A percentile compares a stretch with the other conserved stretches of the same genome.
phyloP scores from a whole-genome alignment of 208 protist genomes.

The Leishmania lainsoni region DNA sequence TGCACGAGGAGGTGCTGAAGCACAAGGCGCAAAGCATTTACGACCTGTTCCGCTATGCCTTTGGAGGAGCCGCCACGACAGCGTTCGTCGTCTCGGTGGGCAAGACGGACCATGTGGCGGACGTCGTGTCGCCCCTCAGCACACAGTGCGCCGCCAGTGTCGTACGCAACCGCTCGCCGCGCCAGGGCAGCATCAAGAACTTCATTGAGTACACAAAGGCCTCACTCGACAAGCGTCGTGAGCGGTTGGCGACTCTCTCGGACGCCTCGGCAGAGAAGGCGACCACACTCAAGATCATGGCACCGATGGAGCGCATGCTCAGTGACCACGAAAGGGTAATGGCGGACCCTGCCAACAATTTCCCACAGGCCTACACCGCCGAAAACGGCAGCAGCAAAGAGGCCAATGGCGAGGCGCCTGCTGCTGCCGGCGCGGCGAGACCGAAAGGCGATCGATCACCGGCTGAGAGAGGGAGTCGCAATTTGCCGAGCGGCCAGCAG shows the following conservation, averaged over 20 bases:
- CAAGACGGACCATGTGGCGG: slow-evolving; percentile 32
- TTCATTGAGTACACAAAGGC: slow-evolving; percentile 44
- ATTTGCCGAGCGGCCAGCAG: background rate
- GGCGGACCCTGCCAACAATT: slow-evolving; percentile 31
- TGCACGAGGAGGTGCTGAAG: slow-evolving; percentile 34
- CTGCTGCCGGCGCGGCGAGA: background rate
- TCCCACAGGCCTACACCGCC: slow-evolving; percentile 36
- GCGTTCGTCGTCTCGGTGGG: slow-evolving; percentile 33
- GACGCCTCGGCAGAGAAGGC: slow-evolving; percentile 11
- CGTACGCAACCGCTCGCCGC: slow-evolving; percentile 41
- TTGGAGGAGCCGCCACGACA: slow-evolving; percentile 50
- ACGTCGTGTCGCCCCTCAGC: slow-evolving; percentile 33
- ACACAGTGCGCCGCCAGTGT: slow-evolving; percentile 26
- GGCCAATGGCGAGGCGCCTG: background rate
- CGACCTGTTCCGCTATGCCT: slow-evolving; percentile 54
- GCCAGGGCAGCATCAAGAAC: slow-evolving; percentile 48
- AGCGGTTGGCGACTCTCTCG: slow-evolving; percentile 17
- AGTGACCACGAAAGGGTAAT: slow-evolving; percentile 39
- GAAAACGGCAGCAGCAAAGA: slow-evolving; percentile 9
- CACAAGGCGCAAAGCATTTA: slow-evolving; percentile 18
- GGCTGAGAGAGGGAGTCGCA: no score
- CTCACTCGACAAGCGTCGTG: slow-evolving; percentile 35
- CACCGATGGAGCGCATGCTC: slow-evolving; percentile 31
- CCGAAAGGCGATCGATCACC: background rate
- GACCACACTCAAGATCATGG: slow-evolving; percentile 20